These are phyloP conservation scores for Trichothecium sympodiale DNA, from an alignment of 2,329 filamentous ascomycete species.

Conservation along the genomic window DNA sequence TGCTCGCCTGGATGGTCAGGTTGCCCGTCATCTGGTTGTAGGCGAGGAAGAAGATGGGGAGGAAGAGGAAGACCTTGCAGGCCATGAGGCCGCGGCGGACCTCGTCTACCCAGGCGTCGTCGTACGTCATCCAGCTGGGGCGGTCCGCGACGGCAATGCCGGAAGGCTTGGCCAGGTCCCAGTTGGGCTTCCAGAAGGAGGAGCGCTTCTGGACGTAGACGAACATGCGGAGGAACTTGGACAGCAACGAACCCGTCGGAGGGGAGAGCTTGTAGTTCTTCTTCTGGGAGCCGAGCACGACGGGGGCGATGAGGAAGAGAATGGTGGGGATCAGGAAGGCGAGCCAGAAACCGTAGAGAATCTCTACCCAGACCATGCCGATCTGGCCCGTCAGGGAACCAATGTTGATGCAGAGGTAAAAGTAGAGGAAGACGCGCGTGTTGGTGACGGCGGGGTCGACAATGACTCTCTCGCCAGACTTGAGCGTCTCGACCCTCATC, in stretches of 20 bases:
- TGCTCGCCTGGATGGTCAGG: constrained; percentile 51
- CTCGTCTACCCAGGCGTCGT: constrained; percentile 75
- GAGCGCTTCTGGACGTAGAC: constrained; percentile 50
- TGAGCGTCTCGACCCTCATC: constrained; percentile 42
- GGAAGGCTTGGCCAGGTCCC: constrained; percentile 60
- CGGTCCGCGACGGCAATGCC: constrained; percentile 41
- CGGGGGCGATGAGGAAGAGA: constrained; percentile 51
- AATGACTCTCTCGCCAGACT: constrained; percentile 53
- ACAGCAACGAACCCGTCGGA: constrained; percentile 61
- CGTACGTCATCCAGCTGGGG: constrained; percentile 69
- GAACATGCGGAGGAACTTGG: constrained; percentile 54
- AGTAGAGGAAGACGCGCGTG: constrained; percentile 57
- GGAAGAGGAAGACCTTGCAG: constrained; percentile 61
- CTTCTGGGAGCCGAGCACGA: constrained; percentile 50
- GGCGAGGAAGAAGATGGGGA: constrained; percentile 50
- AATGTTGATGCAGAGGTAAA: constrained; percentile 49
- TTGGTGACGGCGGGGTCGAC: constrained; percentile 60
- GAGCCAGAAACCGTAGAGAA: constrained; percentile 67
- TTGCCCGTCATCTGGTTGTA: constrained; percentile 53
- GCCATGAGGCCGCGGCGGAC: constrained; percentile 58
- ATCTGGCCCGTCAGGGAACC: constrained; percentile 50
- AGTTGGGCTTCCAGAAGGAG: constrained; percentile 55
- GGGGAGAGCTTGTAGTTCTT: constrained; percentile 49
- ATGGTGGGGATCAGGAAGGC: constrained; percentile 57
- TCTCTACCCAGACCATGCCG: constrained; percentile 61